Percentiles rank a stretch among this genome's conserved stretches.
These are phyloP conservation scores for Arachnopeziza araneosa DNA, from an alignment of 2,329 filamentous ascomycete species.

Conservation along the genomic window DNA sequence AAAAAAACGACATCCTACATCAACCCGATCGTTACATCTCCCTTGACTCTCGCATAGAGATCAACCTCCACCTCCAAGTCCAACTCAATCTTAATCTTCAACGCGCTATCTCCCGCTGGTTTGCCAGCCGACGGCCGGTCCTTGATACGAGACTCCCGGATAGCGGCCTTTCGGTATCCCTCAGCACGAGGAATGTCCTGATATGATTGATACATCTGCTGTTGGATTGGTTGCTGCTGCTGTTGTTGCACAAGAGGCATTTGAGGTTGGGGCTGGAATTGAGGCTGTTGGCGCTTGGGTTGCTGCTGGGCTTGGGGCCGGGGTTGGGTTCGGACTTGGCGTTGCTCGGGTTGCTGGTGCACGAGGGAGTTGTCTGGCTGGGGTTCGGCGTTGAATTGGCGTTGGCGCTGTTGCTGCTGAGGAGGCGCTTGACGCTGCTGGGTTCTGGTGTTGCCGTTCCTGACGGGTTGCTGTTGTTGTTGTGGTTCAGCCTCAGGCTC, in stretches of 20 bases:
- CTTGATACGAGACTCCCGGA: conserved; percentile 34
- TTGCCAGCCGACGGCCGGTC: conserved; percentile 31
- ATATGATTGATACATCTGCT: conserved; percentile 14
- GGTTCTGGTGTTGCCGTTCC: neutral
- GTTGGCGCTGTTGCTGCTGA: neutral
- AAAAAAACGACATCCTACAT: conserved; percentile 13
- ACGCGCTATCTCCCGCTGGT: conserved; percentile 32
- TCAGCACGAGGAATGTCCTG: conserved; percentile 16
- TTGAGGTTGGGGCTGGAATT: conserved; percentile 21
- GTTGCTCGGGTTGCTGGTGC: neutral
- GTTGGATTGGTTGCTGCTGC: conserved; percentile 25
- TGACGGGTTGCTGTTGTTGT: neutral
- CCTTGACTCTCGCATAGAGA: conserved; percentile 34
- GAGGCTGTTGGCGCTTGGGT: neutral
- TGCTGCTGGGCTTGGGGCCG: neutral
- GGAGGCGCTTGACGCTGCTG: neutral
- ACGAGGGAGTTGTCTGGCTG: neutral
- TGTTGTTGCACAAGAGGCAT: conserved; percentile 37
- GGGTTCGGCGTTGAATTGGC: neutral
- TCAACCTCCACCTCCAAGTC: conserved; percentile 37
- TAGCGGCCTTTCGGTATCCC: conserved; percentile 24
- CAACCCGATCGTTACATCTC: conserved; percentile 34
- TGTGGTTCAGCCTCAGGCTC: neutral
- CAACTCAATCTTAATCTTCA: conserved; percentile 39
- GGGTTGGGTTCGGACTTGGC: neutral